Evolutionary conservation across 495 filamentous ascomycete genomes (phyloP).

Genomic region (Achaetomiella virescens): DNA sequence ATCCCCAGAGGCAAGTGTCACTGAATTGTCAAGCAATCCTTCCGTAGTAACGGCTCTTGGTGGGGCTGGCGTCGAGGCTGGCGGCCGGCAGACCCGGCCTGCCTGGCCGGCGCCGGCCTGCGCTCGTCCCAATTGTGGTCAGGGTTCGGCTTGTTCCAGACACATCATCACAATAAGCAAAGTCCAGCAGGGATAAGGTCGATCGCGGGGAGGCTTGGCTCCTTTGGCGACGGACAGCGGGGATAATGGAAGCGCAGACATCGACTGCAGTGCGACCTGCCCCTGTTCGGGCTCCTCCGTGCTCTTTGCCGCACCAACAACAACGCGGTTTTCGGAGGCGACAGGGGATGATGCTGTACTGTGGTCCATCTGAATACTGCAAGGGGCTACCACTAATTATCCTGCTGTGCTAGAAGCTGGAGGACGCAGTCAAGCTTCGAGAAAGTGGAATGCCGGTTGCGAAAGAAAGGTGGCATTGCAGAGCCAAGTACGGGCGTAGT

Average conservation of each 20-base stretch:
- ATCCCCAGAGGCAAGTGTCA: neutral
- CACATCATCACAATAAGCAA: neutral
- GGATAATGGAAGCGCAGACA: neutral
- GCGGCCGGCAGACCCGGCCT: neutral
- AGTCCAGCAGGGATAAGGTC: slow-evolving; percentile 5
- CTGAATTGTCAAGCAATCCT: neutral
- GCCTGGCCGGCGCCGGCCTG: neutral
- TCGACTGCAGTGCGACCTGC: slow-evolving; percentile 1
- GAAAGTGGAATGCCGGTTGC: no score
- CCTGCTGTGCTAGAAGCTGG: neutral
- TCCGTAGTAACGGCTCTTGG: neutral
- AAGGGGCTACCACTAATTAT: neutral
- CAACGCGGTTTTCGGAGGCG: neutral
- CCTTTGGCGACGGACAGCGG: neutral
- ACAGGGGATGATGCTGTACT: neutral
- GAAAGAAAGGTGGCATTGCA: no score
- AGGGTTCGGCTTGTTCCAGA: neutral
- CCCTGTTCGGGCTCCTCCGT: no score
- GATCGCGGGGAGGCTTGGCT: slow-evolving; percentile 1
- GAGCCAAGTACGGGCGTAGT: no score
- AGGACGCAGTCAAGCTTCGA: no score
- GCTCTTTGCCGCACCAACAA: neutral
- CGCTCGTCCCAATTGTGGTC: no score
- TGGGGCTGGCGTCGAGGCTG: neutral
- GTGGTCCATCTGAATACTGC: neutral